phyloP scores from a whole-genome alignment of 2,329 filamentous ascomycete species.

The Aureobasidium pullulans region DNA sequence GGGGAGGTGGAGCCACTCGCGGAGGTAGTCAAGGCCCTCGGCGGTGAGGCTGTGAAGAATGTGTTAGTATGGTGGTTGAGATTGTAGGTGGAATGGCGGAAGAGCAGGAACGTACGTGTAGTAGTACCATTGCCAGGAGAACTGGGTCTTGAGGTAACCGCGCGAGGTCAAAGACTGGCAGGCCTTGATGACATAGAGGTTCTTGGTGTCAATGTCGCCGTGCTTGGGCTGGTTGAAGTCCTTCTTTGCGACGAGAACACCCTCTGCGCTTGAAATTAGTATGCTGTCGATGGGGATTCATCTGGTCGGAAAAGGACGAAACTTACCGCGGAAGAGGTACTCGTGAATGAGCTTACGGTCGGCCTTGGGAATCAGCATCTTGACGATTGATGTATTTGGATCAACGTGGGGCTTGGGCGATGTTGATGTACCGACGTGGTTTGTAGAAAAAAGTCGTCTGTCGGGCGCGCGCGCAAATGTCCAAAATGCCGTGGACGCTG shows the following conservation, averaged over 20 bases:
- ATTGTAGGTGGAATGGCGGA: neutral
- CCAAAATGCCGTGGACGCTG: neutral
- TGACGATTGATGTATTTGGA: constrained; percentile 30
- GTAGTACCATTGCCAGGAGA: constrained; percentile 99
- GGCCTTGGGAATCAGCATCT: constrained; percentile 91
- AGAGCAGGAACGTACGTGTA: constrained; percentile 46
- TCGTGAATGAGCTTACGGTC: constrained; percentile 99
- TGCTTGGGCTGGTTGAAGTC: constrained; percentile 98
- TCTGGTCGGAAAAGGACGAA: neutral
- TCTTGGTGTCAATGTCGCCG: constrained; percentile 97
- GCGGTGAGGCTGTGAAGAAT: constrained; percentile 64
- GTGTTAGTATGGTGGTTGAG: neutral
- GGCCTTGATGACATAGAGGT: constrained; percentile 78
- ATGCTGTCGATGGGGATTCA: too few species aligned
- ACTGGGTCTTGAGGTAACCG: constrained; percentile 99
- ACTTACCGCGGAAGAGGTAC: constrained; percentile 70
- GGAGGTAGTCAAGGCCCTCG: constrained; percentile 99
- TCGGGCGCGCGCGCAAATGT: neutral
- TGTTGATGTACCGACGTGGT: constrained; percentile 14
- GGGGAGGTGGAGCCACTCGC: constrained; percentile 99
- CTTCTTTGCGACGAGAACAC: constrained; percentile 94
- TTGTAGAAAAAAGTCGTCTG: constrained; percentile 3
- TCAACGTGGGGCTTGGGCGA: constrained; percentile 15
- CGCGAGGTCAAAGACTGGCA: constrained; percentile 96
- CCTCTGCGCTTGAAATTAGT: constrained; percentile 42